phyloP scores from a whole-genome alignment of 768 basidiomycete species.

The Tricholoma terreum region DNA sequence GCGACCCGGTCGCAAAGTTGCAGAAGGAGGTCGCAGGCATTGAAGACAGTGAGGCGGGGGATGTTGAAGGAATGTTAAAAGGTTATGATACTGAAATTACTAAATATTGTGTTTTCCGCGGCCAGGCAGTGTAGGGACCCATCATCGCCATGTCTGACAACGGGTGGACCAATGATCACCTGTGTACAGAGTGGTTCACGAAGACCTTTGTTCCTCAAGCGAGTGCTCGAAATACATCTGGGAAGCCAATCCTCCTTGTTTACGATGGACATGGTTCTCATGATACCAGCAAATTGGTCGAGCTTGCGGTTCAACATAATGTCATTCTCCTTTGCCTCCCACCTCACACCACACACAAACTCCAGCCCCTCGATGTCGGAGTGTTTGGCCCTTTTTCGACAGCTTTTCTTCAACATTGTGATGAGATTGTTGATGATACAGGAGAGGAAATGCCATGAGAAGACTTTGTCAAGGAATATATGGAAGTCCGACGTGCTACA shows the following conservation, averaged over 20 bases:
- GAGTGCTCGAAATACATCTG: conserved; percentile 18
- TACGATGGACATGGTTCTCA: conserved; percentile 46
- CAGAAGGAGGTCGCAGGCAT: too few species aligned
- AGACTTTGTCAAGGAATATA: conserved; percentile 7
- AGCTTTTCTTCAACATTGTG: conserved; percentile 11
- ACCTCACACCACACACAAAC: conserved; percentile 38
- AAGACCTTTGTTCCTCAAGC: conserved; percentile 36
- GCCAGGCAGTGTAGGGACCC: too few species aligned
- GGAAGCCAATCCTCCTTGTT: conserved; percentile 37
- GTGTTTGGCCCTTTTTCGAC: conserved; percentile 35
- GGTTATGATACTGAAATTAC: too few species aligned
- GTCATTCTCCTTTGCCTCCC: conserved; percentile 36
- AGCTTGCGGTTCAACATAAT: conserved; percentile 24
- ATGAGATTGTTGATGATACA: conserved; percentile 3
- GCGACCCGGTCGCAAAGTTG: too few species aligned
- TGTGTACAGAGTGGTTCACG: conserved; percentile 38
- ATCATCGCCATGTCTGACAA: conserved; percentile 34
- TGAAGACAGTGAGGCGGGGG: too few species aligned
- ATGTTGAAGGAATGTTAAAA: too few species aligned
- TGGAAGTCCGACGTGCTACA: neutral
- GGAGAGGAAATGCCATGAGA: neutral
- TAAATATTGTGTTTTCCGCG: too few species aligned
- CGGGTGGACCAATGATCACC: conserved; percentile 40
- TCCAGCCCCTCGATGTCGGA: conserved; percentile 45
- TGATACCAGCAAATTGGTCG: conserved; percentile 18